These are phyloP conservation scores for Ormosia emarginata DNA, from an alignment of 306 rosid genomes.

Conservation along the genomic window DNA sequence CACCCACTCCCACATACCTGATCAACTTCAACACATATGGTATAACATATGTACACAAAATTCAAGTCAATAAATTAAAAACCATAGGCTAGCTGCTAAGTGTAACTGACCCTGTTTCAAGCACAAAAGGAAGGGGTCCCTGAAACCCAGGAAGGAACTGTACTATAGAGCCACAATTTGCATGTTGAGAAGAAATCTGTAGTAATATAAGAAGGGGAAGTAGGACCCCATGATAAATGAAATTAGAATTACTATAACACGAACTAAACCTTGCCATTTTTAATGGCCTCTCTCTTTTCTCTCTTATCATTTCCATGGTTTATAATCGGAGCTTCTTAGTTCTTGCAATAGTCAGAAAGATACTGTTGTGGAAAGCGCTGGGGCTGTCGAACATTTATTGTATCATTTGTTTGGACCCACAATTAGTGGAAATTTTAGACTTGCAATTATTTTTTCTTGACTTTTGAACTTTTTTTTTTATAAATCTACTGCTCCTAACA, in stretches of 20 bases:
- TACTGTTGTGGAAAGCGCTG: too few species aligned
- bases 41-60: not conserved
- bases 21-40: not conserved
- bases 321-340: not conserved
- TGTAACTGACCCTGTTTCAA: conserved; percentile 62
- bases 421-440: too few species aligned
- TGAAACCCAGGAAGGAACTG: conserved; percentile 63
- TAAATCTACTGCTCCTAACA: too few species aligned
- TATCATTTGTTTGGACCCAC: too few species aligned
- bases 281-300: not conserved
- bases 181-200: not conserved
- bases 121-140: conserved; percentile 62
- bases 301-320: not conserved
- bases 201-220: conserved; percentile 12
- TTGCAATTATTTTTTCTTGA: too few species aligned
- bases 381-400: too few species aligned
- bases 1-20: conserved; percentile 78
- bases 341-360: too few species aligned
- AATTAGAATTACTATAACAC: not conserved
- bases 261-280: conserved; percentile 13
- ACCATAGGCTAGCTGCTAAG: not conserved
- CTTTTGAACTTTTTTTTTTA: too few species aligned
- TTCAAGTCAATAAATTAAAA: not conserved
- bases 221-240: not conserved
- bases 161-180: conserved; percentile 18